Conservation (phyloP, 768 basidiomycete species). For the Lyophyllum semitale region DNA sequence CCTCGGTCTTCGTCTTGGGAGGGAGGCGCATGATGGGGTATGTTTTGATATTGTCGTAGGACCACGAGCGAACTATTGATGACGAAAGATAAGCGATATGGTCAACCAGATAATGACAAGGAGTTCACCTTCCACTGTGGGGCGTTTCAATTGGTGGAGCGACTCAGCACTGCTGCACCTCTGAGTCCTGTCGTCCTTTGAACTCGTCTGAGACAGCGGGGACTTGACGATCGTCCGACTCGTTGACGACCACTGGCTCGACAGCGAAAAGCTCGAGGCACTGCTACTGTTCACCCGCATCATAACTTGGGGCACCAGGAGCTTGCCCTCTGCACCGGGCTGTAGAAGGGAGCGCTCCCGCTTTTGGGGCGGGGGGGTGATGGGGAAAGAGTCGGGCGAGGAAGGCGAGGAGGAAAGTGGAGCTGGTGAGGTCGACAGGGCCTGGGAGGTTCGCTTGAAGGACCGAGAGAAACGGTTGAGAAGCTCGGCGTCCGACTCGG, state of each 20-base stretch:
- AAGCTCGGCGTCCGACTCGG: constrained; percentile 40
- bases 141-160: constrained; percentile 33
- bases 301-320: constrained; percentile 52
- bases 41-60: constrained; percentile 71
- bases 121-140: constrained; percentile 54
- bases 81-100: constrained; percentile 5
- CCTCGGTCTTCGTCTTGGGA: constrained; percentile 49
- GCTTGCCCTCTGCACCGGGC: constrained; percentile 62
- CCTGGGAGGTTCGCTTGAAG: constrained; percentile 54
- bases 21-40: constrained; percentile 65
- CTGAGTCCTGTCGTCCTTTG: constrained; percentile 27
- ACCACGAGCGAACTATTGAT: constrained; percentile 66
- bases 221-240: constrained; percentile 29
- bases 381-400: constrained; percentile 36
- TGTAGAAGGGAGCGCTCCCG: constrained; percentile 59
- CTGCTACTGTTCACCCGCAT: constrained; percentile 35
- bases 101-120: constrained; percentile 2
- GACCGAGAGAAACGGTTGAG: constrained; percentile 57
- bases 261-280: constrained; percentile 38
- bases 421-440: constrained; percentile 35
- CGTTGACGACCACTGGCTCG: constrained; percentile 32
- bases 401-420: constrained; percentile 33
- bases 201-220: constrained; percentile 32
- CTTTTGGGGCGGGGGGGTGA: constrained; percentile 31
- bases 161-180: constrained; percentile 22